Conservation (phyloP, 2,329 filamentous ascomycete species). For the Helminthosporium solani region DNA sequence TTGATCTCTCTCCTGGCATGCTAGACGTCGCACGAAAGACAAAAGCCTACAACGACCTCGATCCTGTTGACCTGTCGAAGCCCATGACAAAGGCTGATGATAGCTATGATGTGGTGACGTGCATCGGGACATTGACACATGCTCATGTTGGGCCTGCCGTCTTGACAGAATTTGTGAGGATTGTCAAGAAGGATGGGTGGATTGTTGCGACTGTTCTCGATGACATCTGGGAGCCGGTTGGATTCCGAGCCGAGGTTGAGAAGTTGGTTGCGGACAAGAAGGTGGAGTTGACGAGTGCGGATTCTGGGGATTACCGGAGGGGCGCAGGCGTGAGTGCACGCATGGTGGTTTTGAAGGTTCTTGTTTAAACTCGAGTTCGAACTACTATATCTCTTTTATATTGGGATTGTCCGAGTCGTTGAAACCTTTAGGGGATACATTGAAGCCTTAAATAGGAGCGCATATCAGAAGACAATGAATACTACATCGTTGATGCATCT, state of each 20-base stretch:
- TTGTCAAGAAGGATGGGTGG: conserved; percentile 49
- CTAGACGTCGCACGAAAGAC: conserved; percentile 50
- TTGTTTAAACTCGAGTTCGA: not conserved
- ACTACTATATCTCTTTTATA: too few relatives aligned
- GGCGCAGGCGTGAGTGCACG: conserved; percentile 10
- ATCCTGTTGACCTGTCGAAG: conserved; percentile 50
- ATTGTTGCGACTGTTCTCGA: conserved; percentile 54
- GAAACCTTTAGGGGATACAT: too few relatives aligned
- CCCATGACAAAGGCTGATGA: conserved; percentile 42
- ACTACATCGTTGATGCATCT: too few relatives aligned
- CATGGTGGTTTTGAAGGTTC: conserved; percentile 11
- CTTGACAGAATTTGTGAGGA: conserved; percentile 52
- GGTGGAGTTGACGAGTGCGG: conserved; percentile 32
- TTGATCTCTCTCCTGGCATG: conserved; percentile 56
- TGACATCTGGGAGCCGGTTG: conserved; percentile 50
- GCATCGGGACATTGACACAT: conserved; percentile 56
- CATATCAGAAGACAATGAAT: too few relatives aligned
- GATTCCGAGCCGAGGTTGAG: conserved; percentile 49
- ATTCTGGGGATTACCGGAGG: conserved; percentile 9
- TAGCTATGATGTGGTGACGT: conserved; percentile 53
- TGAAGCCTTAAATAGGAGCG: too few relatives aligned
- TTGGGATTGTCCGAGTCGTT: too few relatives aligned
- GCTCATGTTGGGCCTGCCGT: conserved; percentile 54
- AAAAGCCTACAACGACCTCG: conserved; percentile 49
- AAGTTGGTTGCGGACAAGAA: conserved; percentile 20